Conservation (phyloP, 108 stramenopile species). For the Cyclotella atomus region DNA sequence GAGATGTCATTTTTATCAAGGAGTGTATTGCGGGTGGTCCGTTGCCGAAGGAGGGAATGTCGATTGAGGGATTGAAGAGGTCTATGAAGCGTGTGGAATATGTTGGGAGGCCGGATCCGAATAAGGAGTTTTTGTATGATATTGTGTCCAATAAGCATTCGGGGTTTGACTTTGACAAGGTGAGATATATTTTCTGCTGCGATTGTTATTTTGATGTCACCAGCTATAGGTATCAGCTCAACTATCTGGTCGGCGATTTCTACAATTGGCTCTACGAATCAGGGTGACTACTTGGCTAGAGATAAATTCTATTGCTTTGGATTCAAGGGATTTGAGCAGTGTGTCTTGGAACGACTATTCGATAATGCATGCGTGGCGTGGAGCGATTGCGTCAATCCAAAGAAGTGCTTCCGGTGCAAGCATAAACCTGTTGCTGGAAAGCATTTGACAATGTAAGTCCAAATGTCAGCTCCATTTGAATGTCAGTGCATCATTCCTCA, state of each 20-base stretch:
- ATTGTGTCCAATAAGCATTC: slow-evolving; percentile 88
- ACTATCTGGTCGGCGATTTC: too few relatives aligned
- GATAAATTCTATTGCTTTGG: slow-evolving; percentile 61
- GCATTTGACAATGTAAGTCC: slow-evolving; percentile 70
- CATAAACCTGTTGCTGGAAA: slow-evolving; percentile 20
- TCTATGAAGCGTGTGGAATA: slow-evolving; percentile 18
- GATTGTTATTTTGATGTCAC: too few relatives aligned
- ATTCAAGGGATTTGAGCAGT: slow-evolving; percentile 39
- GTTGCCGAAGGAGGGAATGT: slow-evolving; percentile 39
- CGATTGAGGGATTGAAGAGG: slow-evolving; percentile 18
- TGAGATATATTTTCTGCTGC: too few relatives aligned
- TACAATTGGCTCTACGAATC: too few relatives aligned
- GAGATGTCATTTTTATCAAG: slow-evolving; percentile 91
- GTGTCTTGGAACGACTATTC: slow-evolving; percentile 53
- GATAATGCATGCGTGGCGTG: slow-evolving; percentile 78
- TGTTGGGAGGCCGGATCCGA: slow-evolving; percentile 55
- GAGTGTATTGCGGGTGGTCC: slow-evolving; percentile 67
- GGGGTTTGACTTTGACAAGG: slow-evolving; percentile 96
- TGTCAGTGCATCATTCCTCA: slow-evolving; percentile 1
- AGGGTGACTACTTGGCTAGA: slow-evolving; percentile 92
- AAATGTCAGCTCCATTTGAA: background rate
- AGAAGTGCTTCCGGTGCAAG: slow-evolving; percentile 54
- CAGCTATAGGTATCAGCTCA: too few relatives aligned
- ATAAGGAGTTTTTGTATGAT: slow-evolving; percentile 90
- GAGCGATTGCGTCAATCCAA: slow-evolving; percentile 53